phyloP scores from a whole-genome alignment of 2,329 filamentous ascomycete genomes.

The Alternaria sp. region DNA sequence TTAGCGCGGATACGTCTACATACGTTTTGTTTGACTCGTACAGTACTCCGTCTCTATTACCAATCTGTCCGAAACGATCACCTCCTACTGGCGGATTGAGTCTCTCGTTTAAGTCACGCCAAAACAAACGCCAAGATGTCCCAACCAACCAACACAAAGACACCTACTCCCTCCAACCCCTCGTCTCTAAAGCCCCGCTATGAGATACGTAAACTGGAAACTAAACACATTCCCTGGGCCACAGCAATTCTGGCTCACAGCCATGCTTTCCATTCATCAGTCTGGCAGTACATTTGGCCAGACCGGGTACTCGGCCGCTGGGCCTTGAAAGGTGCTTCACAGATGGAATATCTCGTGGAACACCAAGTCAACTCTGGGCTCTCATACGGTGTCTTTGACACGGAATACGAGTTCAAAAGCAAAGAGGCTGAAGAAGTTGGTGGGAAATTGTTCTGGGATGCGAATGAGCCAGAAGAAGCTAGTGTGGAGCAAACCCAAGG shows the following conservation, averaged over 20 bases:
- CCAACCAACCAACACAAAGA: neutral
- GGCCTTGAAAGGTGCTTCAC: constrained; percentile 13
- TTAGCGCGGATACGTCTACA: neutral
- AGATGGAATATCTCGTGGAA: constrained; percentile 38
- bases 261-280: constrained; percentile 41
- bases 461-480: constrained; percentile 11
- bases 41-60: neutral
- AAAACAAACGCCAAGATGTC: constrained; percentile 1
- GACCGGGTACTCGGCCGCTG: constrained; percentile 26
- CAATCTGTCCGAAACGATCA: neutral
- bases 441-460: constrained; percentile 42
- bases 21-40: neutral
- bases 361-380: constrained; percentile 49
- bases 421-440: constrained; percentile 36
- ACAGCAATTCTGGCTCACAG: constrained; percentile 42
- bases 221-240: constrained; percentile 40
- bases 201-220: constrained; percentile 41
- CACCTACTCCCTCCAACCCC: constrained; percentile 30
- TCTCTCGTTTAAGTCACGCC: neutral
- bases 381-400: constrained; percentile 53
- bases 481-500: constrained; percentile 28
- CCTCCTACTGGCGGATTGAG: neutral
- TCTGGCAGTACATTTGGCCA: constrained; percentile 42
- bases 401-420: constrained; percentile 49
- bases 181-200: constrained; percentile 42